Evolutionary conservation across 2,329 filamentous ascomycete species (phyloP).

Genomic region (Microdochium trichocladiopsis): DNA sequence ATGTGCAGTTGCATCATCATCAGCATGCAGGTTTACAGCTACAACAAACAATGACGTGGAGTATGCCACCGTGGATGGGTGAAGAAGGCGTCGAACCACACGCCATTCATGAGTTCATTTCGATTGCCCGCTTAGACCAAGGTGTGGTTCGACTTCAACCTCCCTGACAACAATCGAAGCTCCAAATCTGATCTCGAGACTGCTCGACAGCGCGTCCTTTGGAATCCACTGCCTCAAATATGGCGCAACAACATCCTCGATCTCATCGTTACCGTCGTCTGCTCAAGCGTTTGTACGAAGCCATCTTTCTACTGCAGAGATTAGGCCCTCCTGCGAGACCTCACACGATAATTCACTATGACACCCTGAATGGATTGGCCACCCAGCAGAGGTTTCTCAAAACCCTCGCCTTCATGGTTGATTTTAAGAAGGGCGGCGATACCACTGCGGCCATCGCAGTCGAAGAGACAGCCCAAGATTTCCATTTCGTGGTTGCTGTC

Average conservation of each 20-base stretch:
- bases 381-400: conserved; percentile 23
- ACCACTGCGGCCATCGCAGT: conserved; percentile 37
- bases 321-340: background rate
- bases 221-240: background rate
- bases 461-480: conserved; percentile 21
- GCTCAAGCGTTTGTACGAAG: background rate
- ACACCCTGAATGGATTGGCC: background rate
- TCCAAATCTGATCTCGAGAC: background rate
- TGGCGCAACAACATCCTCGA: background rate
- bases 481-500: conserved; percentile 34
- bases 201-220: too few relatives aligned
- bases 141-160: too few relatives aligned
- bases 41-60: too few relatives aligned
- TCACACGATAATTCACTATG: background rate
- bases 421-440: conserved; percentile 35
- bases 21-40: too few relatives aligned
- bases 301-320: background rate
- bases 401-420: conserved; percentile 36
- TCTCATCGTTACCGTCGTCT: background rate
- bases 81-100: too few relatives aligned
- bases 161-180: background rate
- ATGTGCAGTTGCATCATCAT: too few relatives aligned
- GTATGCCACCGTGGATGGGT: too few relatives aligned
- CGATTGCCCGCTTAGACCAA: too few relatives aligned
- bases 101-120: too few relatives aligned